Percentiles rank a stretch among this genome's conserved stretches.
These are phyloP conservation scores for Alternaria alternata DNA, from an alignment of 2,329 filamentous ascomycete species.

Conservation along the genomic window DNA sequence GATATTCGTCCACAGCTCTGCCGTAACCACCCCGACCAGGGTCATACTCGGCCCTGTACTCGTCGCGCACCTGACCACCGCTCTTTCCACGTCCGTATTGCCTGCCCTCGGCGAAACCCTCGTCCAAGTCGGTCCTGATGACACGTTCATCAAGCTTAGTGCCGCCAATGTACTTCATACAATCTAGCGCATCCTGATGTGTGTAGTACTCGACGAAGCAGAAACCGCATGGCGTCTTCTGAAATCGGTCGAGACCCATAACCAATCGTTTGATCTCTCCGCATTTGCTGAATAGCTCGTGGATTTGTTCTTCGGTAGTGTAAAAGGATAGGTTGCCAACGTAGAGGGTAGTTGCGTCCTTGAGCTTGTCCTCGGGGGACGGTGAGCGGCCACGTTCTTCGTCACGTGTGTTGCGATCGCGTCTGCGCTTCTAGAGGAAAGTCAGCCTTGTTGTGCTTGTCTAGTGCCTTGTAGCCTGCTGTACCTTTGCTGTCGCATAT, in stretches of 20 bases:
- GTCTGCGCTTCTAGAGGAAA: slow-evolving; percentile 71
- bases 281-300: slow-evolving; percentile 93
- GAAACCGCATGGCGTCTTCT: slow-evolving; percentile 98
- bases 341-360: slow-evolving; percentile 91
- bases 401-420: slow-evolving; percentile 67
- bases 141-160: slow-evolving; percentile 98
- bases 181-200: slow-evolving; percentile 95
- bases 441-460: slow-evolving; percentile 14
- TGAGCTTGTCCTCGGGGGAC: slow-evolving; percentile 79
- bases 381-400: slow-evolving; percentile 59
- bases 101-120: slow-evolving; percentile 92
- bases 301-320: slow-evolving; percentile 98
- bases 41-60: slow-evolving; percentile 97
- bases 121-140: slow-evolving; percentile 93
- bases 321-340: slow-evolving; percentile 98
- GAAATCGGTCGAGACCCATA: slow-evolving; percentile 96
- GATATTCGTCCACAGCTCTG: slow-evolving; percentile 62
- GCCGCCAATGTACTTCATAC: slow-evolving; percentile 97
- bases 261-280: slow-evolving; percentile 98
- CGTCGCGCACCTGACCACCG: slow-evolving; percentile 94
- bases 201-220: slow-evolving; percentile 99
- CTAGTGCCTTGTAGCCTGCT: not conserved
- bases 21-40: slow-evolving; percentile 92
- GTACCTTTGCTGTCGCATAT: slow-evolving; percentile 85
- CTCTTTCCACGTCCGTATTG: slow-evolving; percentile 97